Conservation (phyloP, 139 green algal genomes). For the Diplosphaera chodatii region DNA sequence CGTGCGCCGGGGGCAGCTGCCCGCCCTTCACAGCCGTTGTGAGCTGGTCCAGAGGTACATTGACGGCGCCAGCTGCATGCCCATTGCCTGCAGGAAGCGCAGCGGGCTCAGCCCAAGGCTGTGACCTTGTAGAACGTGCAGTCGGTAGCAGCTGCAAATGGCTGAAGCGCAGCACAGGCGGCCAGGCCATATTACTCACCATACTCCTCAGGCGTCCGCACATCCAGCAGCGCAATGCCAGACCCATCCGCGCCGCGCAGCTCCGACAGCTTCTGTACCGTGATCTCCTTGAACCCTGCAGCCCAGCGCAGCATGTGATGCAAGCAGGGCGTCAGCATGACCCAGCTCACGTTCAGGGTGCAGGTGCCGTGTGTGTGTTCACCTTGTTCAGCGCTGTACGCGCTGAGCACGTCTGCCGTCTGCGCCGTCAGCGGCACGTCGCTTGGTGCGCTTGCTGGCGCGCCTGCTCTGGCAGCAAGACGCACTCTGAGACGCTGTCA, state of each 20-base stretch:
- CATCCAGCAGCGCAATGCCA: neutral
- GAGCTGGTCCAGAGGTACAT: neutral
- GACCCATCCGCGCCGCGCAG: neutral
- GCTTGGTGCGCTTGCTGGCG: neutral
- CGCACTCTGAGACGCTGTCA: neutral
- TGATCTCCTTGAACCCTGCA: neutral
- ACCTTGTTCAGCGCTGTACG: neutral
- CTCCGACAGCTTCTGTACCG: neutral
- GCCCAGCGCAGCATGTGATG: no score
- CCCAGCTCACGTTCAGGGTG: neutral
- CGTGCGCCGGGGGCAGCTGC: neutral
- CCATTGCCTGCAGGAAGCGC: neutral
- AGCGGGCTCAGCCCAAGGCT: no score
- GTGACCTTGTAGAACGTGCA: neutral
- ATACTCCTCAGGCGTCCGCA: neutral
- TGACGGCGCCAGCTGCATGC: neutral
- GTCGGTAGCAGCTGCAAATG: neutral
- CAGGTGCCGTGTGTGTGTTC: no score
- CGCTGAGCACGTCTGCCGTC: neutral
- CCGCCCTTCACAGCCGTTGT: neutral
- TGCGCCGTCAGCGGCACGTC: neutral
- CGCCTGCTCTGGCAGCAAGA: no score
- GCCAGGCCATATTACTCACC: neutral
- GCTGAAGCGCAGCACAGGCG: neutral
- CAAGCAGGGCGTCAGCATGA: no score